Evolutionary conservation across 305 asterid species (phyloP).

Genomic region (Ilex paraguariensis): DNA sequence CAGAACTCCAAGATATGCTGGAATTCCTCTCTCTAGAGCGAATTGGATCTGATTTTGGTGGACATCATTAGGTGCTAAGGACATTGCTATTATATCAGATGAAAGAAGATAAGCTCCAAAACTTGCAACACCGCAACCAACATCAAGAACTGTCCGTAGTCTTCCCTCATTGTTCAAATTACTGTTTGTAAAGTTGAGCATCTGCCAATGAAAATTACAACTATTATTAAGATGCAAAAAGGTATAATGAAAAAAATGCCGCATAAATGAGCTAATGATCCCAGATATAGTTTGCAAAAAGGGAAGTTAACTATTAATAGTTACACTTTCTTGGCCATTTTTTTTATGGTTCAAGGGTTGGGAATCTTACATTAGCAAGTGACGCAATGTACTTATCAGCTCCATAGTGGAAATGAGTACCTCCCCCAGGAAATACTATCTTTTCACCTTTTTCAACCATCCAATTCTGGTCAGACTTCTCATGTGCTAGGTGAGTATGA

Average conservation of each 20-base stretch:
- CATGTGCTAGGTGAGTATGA: constrained; percentile 90
- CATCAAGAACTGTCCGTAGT: constrained; percentile 79
- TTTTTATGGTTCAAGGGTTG: neutral
- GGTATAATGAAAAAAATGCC: no score
- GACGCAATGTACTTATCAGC: constrained; percentile 84
- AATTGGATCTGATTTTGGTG: constrained; percentile 96
- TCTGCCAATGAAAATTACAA: constrained; percentile 36
- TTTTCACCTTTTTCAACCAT: constrained; percentile 87
- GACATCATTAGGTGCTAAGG: constrained; percentile 92
- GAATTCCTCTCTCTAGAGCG: constrained; percentile 92
- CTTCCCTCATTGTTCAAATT: constrained; percentile 69
- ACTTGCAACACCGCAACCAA: constrained; percentile 96
- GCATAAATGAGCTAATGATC: neutral
- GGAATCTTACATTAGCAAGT: constrained; percentile 68
- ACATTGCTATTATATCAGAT: constrained; percentile 74
- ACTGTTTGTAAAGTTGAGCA: constrained; percentile 69
- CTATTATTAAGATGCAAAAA: constrained; percentile 1
- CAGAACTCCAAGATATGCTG: constrained; percentile 89
- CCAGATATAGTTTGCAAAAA: neutral
- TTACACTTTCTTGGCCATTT: no score
- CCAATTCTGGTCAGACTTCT: constrained; percentile 94
- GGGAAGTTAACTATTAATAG: no score
- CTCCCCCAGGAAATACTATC: constrained; percentile 82
- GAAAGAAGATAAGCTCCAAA: constrained; percentile 85
- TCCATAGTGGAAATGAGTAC: constrained; percentile 93